Base-by-base conservation (phyloP, 2,329 filamentous ascomycete species). In the Chrysoporthe puriensis region DNA sequence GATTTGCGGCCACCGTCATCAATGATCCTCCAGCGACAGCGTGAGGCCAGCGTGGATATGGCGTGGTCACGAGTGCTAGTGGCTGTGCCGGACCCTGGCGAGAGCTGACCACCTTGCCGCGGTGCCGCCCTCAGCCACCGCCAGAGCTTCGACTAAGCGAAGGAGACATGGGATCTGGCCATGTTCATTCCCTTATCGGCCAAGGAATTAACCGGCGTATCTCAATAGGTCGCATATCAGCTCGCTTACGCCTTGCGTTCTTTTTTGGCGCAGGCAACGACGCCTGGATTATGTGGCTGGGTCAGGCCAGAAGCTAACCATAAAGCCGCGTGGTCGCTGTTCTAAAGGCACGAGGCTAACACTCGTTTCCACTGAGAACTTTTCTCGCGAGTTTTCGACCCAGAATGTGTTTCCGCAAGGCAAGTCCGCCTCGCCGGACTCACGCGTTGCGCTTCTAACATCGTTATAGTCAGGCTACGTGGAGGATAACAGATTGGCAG, bases 321-420 rank as follows among this genome's bases (percentile, higher is more conserved):
- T n/a, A 52, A 26, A 21, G 16, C 26, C 21, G 14, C 13, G 18
- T 40, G 4, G 7, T 21, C 5, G 36, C 32, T 40, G 14, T 34
- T 7, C 50, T 14, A 7, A 32, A 54, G 4, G 32, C 11, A 32
- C 16, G 26, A 34, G 4, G 14, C 4, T 34, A 11, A 14, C 16
- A 21, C 14, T 56, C 21, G 32, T 34, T 34, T 18, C 50, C 32
- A 9, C 9, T 18, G 3, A 4, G 50, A 34, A 32, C 14, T 32
- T 26, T 26, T 59, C 36, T 42, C 9, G n/a, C 5, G 14, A n/a
- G 11, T 7, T 21, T 14, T n/a, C 6, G 11, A 9, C 14, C 32
- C 42, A 46, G 40, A 0, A 68, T 68, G 66, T 68, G 63, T 34
- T 68, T 68, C 32, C 14, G 58, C n/a, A 62, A 66, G 26, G 66